A percentile compares a stretch with the other conserved stretches of the same genome.
Evolutionary conservation across 345 rosid genomes (phyloP).

Genomic region (Corchorus olitorius): DNA sequence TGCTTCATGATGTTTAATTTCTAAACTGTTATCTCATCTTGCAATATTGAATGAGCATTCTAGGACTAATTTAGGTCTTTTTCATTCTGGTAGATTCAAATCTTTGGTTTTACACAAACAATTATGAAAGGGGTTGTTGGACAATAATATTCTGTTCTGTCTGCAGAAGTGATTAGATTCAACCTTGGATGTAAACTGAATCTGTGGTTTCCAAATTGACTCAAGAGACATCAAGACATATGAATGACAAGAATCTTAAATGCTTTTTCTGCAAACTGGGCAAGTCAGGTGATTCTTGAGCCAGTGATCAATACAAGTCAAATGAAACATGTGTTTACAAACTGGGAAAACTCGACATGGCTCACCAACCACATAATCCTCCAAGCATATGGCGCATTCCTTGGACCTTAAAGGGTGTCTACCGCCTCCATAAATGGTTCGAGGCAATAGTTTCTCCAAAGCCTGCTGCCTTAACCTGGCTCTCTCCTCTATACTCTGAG

Average conservation of each 20-base stretch:
- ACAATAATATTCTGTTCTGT: too few relatives aligned
- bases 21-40: too few relatives aligned
- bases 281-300: conserved; percentile 9
- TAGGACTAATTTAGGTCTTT: too few relatives aligned
- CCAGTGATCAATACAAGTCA: conserved; percentile 20
- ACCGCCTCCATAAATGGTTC: neutral
- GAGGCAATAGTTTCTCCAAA: conserved; percentile 10
- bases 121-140: too few relatives aligned
- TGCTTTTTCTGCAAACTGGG: conserved; percentile 16
- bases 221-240: too few relatives aligned
- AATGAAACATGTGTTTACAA: conserved; percentile 33
- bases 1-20: too few relatives aligned
- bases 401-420: neutral
- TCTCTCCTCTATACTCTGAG: neutral
- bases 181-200: too few relatives aligned
- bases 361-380: conserved; percentile 28
- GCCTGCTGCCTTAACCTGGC: neutral
- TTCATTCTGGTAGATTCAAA: too few relatives aligned
- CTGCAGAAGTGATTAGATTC: neutral
- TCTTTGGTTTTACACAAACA: too few relatives aligned
- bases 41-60: too few relatives aligned
- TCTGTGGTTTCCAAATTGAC: too few relatives aligned
- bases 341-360: conserved; percentile 24
- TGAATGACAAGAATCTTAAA: too few relatives aligned
- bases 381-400: conserved; percentile 44